phyloP scores from a whole-genome alignment of 2,329 filamentous ascomycete species.

The Ascochyta lentis region DNA sequence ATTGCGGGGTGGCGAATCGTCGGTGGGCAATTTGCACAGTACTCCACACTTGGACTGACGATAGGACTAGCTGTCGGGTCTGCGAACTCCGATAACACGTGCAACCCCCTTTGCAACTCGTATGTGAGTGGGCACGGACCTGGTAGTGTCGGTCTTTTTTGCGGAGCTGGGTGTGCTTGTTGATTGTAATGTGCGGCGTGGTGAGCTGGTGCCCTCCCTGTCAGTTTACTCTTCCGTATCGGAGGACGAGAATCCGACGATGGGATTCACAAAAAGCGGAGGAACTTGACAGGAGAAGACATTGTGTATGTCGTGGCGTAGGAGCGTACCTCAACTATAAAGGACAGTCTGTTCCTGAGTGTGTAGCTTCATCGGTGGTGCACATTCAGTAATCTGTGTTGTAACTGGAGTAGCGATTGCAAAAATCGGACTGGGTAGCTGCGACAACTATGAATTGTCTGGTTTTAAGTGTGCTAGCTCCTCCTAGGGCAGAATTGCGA shows the following conservation, averaged over 20 bases:
- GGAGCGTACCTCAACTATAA: conserved; percentile 9
- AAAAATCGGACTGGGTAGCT: too few species aligned
- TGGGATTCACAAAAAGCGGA: not conserved
- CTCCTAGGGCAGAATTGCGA: not conserved
- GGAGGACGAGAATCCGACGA: not conserved
- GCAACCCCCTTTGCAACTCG: not conserved
- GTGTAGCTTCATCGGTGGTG: too few species aligned
- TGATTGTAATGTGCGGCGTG: too few species aligned
- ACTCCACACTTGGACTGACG: conserved; percentile 5
- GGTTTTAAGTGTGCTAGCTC: too few species aligned
- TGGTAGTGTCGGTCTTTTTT: too few species aligned
- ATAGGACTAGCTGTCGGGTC: not conserved
- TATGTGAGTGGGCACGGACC: not conserved
- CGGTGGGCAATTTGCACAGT: too few species aligned
- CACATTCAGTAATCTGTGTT: too few species aligned
- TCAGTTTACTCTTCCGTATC: conserved; percentile 12
- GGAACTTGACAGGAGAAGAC: too few species aligned
- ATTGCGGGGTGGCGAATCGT: too few species aligned
- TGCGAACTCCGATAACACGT: not conserved
- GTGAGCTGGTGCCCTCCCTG: conserved; percentile 23
- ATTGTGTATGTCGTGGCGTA: not conserved
- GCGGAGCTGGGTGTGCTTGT: not conserved
- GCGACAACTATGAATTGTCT: too few species aligned
- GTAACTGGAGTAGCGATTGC: too few species aligned
- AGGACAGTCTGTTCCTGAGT: conserved; percentile 9